Conservation (phyloP, 2,329 filamentous ascomycete species). For the Fusarium redolens region DNA sequence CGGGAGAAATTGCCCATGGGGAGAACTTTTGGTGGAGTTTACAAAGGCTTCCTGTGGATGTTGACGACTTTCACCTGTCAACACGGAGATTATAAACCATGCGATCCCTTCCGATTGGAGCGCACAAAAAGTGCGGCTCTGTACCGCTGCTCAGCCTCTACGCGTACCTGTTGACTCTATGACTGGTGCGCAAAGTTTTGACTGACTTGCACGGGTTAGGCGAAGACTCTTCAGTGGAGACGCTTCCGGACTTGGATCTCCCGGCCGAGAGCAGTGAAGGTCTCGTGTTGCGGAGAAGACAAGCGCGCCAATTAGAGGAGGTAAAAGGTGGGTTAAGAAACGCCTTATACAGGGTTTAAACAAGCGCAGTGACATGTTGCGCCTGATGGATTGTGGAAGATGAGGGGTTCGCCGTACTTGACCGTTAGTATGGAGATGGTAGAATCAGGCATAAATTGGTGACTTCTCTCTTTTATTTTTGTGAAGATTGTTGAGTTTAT, state of each 20-base stretch:
- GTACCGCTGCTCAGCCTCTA: background rate
- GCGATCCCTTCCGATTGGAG: constrained; percentile 9
- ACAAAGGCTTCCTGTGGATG: background rate
- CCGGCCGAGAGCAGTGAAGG: background rate
- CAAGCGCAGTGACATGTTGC: background rate
- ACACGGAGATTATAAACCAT: background rate
- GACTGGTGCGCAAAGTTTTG: constrained; percentile 18
- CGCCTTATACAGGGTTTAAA: background rate
- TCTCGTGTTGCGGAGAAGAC: background rate
- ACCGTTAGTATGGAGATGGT: background rate
- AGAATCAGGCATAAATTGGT: constrained; percentile 1
- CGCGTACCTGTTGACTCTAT: background rate
- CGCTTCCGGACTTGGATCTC: background rate
- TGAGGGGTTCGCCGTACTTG: constrained; percentile 9
- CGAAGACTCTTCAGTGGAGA: background rate
- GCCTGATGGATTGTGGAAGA: background rate
- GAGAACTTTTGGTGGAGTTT: background rate
- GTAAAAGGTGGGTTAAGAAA: background rate
- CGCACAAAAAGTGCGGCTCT: constrained; percentile 17
- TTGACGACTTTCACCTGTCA: background rate
- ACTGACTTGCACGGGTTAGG: background rate
- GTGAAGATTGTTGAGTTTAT: background rate
- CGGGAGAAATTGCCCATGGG: constrained; percentile 9
- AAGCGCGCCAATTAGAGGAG: background rate
- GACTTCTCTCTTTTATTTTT: background rate